A percentile compares a stretch with the other conserved stretches of the same genome.
Conservation (phyloP, 768 basidiomycete species). For the Polyporus arcularius region DNA sequence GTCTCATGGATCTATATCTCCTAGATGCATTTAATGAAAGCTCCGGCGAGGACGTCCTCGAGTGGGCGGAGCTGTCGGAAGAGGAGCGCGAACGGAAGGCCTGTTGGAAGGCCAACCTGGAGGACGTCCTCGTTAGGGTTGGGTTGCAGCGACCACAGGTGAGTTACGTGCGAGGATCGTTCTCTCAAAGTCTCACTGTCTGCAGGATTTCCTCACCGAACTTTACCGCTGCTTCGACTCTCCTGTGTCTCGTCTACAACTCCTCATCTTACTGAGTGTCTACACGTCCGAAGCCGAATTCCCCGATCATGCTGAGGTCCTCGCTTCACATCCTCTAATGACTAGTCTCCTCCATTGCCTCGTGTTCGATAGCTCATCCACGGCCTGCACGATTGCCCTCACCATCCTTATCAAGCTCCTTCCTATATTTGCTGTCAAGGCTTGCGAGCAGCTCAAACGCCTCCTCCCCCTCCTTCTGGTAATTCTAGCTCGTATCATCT, state of each 20-base stretch:
- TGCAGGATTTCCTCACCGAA: constrained; percentile 70
- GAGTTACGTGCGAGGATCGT: constrained; percentile 29
- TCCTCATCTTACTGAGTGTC: constrained; percentile 64
- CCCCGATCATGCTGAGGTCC: constrained; percentile 40
- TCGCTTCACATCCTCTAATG: constrained; percentile 66
- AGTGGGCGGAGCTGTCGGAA: constrained; percentile 69
- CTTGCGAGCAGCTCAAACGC: constrained; percentile 53
- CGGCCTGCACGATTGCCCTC: constrained; percentile 63
- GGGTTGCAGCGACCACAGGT: constrained; percentile 68
- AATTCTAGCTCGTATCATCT: constrained; percentile 69
- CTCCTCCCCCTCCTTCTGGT: constrained; percentile 67
- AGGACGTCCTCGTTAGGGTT: constrained; percentile 69
- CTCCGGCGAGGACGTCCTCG: constrained; percentile 71
- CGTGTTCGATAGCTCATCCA: constrained; percentile 74
- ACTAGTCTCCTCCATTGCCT: constrained; percentile 65
- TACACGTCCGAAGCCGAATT: constrained; percentile 61
- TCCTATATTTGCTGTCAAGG: constrained; percentile 71
- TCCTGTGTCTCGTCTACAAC: constrained; percentile 66
- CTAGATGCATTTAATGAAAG: constrained; percentile 76
- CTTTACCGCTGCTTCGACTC: constrained; percentile 61
- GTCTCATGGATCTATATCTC: constrained; percentile 74
- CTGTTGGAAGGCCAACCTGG: constrained; percentile 78
- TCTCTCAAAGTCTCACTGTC: background rate
- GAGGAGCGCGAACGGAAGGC: constrained; percentile 59
- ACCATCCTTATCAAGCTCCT: constrained; percentile 68